Evolutionary conservation across 208 protist genomes (phyloP).

Genomic region (Leishmania guyanensis): DNA sequence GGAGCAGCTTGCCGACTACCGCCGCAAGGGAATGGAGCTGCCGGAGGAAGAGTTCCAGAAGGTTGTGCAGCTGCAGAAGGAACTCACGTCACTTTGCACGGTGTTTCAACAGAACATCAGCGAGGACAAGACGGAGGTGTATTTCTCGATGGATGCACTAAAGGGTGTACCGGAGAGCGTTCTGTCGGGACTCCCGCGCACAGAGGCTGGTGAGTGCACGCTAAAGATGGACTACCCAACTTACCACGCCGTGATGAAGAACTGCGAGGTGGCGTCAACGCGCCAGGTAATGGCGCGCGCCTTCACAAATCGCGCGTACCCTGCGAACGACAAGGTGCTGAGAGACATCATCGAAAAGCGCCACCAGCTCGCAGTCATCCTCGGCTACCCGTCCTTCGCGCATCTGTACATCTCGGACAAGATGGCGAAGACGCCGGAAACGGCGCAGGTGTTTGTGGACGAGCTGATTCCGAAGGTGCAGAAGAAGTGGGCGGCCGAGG

Average conservation of each 20-base stretch:
- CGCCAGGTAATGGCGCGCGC: constrained; percentile 52
- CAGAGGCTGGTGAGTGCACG: constrained; percentile 42
- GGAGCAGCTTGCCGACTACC: constrained; percentile 64
- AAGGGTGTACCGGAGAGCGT: constrained; percentile 65
- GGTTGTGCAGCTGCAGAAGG: constrained; percentile 72
- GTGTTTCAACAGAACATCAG: constrained; percentile 84
- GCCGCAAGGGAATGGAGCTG: constrained; percentile 73
- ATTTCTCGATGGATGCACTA: constrained; percentile 55
- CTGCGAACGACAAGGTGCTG: constrained; percentile 60
- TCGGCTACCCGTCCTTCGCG: constrained; percentile 76
- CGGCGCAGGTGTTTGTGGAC: constrained; percentile 64
- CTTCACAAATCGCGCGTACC: constrained; percentile 80
- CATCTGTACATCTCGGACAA: constrained; percentile 76
- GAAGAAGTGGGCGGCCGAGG: constrained; percentile 73
- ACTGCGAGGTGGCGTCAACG: constrained; percentile 80
- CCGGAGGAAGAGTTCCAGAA: constrained; percentile 60
- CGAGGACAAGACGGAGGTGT: constrained; percentile 69
- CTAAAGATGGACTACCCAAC: constrained; percentile 90
- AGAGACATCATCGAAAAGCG: constrained; percentile 72
- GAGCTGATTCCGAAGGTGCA: constrained; percentile 70
- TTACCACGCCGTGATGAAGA: constrained; percentile 86
- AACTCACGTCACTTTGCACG: constrained; percentile 56
- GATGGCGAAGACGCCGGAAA: constrained; percentile 80
- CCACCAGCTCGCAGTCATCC: constrained; percentile 57
- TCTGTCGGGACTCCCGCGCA: constrained; percentile 40